These are phyloP conservation scores for Phaeodactylum tricornutum DNA, from an alignment of 108 stramenopile species.

Conservation along the genomic window DNA sequence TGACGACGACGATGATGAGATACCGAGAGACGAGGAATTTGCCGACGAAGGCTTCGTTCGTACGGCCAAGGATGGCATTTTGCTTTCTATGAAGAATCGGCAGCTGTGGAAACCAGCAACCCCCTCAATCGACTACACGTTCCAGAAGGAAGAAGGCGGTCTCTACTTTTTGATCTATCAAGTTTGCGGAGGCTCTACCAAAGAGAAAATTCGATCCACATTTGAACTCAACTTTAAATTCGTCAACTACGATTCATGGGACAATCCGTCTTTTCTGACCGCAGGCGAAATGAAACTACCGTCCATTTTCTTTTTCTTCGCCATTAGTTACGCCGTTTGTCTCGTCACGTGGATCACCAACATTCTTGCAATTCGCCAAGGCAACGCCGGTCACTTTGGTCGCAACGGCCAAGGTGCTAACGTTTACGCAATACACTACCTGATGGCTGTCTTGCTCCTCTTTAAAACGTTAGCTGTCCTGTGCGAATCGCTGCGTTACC, in stretches of 20 bases:
- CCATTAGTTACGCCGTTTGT: slow-evolving; percentile 52
- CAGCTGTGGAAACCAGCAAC: slow-evolving; percentile 39
- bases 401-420: slow-evolving; percentile 10
- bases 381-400: slow-evolving; percentile 28
- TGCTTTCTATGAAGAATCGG: slow-evolving; percentile 53
- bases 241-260: slow-evolving; percentile 71
- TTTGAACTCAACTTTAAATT: slow-evolving; percentile 85
- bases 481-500: slow-evolving; percentile 84
- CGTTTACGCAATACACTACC: slow-evolving; percentile 83
- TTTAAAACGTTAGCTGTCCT: slow-evolving; percentile 79
- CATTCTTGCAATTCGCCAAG: slow-evolving; percentile 45
- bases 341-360: slow-evolving; percentile 59
- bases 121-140: slow-evolving; percentile 24
- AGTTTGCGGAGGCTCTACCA: slow-evolving; percentile 35
- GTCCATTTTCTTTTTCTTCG: slow-evolving; percentile 72
- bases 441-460: slow-evolving; percentile 82
- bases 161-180: slow-evolving; percentile 89
- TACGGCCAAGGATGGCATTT: slow-evolving; percentile 42
- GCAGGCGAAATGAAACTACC: slow-evolving; percentile 90
- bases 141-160: slow-evolving; percentile 55
- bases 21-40: slow-evolving; percentile 11
- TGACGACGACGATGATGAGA: slow-evolving; percentile 33
- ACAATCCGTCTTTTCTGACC: slow-evolving; percentile 69
- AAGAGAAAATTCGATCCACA: slow-evolving; percentile 36
- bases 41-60: slow-evolving; percentile 17